Evolutionary conservation across 805 yeast genomes (phyloP).

Genomic region (Priceomyces haplophilus): DNA sequence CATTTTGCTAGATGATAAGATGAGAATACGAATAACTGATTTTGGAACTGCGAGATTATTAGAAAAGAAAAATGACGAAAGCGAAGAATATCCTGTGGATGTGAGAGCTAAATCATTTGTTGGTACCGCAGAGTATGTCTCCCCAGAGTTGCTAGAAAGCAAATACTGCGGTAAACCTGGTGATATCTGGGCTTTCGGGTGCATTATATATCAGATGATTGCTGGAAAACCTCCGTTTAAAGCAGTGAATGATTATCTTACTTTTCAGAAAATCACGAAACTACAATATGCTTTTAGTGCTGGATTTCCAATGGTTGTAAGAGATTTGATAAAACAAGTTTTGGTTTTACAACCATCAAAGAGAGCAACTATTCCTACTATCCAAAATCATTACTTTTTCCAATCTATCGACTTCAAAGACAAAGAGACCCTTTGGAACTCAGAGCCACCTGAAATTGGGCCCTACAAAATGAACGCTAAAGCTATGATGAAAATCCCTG

Average conservation of each 20-base stretch:
- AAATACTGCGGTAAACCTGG: constrained; percentile 63
- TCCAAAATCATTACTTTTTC: constrained; percentile 74
- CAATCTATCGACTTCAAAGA: constrained; percentile 63
- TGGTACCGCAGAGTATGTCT: constrained; percentile 82
- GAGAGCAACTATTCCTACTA: constrained; percentile 54
- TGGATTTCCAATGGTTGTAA: constrained; percentile 56
- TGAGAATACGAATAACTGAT: constrained; percentile 70
- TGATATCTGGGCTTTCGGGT: constrained; percentile 62
- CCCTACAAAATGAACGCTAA: constrained; percentile 75
- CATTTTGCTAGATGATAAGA: constrained; percentile 58
- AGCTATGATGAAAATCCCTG: constrained; percentile 74
- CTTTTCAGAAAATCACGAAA: constrained; percentile 79
- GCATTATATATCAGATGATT: constrained; percentile 59
- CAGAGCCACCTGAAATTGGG: constrained; percentile 60
- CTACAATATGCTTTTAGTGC: constrained; percentile 73
- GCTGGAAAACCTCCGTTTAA: constrained; percentile 77
- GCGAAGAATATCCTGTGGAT: constrained; percentile 61
- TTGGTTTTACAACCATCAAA: constrained; percentile 68
- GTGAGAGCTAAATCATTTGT: constrained; percentile 77
- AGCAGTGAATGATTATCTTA: constrained; percentile 76
- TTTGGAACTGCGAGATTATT: constrained; percentile 80
- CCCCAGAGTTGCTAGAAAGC: constrained; percentile 74
- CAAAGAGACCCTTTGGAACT: constrained; percentile 65
- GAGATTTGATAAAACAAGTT: constrained; percentile 64
- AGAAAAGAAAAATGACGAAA: constrained; percentile 45